Evolutionary conservation across 2,329 filamentous ascomycete species (phyloP), one percentile per base, ranked within the genome.

Genomic region (Colletotrichum endophyticum): DNA sequence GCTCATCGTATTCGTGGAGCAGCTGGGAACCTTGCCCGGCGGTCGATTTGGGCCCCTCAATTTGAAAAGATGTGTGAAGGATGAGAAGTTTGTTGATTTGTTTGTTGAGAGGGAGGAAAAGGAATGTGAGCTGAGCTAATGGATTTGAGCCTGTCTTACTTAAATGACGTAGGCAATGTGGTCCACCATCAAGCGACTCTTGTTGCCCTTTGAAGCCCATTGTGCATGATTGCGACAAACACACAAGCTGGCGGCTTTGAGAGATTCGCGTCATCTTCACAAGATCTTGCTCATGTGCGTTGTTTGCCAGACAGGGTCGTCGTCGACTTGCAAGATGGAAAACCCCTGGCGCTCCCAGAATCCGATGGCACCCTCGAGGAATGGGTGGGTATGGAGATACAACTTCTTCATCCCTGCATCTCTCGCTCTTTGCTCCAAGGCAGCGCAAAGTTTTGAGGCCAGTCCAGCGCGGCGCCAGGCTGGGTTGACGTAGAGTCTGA

Each of bases 311-410:
- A 81, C 56, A 2, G 78, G 76, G 16, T 83, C 81, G 2, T 82
- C 72, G 3, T 83, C 81, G 2, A 80, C 72, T 0, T 70, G 8
- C 8, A 81, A 63, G 0, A 79, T 11, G 2, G 57, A 64, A 49
- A 83, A 83, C 1, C 79, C 79, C 19, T 81, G 79, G 2, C 73
- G 64, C 34, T 82, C 72, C 81, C 81, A 83, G 13, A 83, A 83
- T 1, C 28, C 44, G 3, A 81, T 75, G 2, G 81, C 81, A 2
- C 81, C 77, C 0, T 78, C 79, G 4, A 83, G 27, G 16, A 83
- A 83, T 0, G 81, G 81, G 25, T 83, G 81, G 1, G 81, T 83
- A 27, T 83, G 81, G 1, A 83, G 73, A 66, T 83, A 83, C 3
- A 83, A 73, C 8, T 70, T 64, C 16, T 78, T 27, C 19, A 82